phyloP scores from a whole-genome alignment of 768 basidiomycete genomes.

The Strobilomyces dryophilus region DNA sequence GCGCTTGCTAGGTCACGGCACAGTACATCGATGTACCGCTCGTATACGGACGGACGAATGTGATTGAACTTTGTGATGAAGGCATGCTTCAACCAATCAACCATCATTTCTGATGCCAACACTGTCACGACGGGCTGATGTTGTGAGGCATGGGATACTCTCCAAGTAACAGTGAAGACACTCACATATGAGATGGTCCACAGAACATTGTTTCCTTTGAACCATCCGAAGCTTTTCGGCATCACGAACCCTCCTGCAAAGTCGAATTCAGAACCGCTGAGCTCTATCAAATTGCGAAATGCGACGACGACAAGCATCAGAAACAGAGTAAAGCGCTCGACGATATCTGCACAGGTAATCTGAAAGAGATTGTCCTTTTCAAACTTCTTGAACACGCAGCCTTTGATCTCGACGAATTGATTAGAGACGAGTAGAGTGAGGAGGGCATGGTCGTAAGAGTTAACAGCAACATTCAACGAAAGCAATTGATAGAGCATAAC shows the following conservation, averaged over 20 bases:
- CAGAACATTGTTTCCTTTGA: conserved; percentile 69
- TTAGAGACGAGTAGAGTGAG: conserved; percentile 93
- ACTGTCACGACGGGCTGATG: conserved; percentile 87
- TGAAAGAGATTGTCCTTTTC: conserved; percentile 99
- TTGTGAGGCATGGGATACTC: not conserved
- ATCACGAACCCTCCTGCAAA: conserved; percentile 65
- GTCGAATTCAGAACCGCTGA: conserved; percentile 87
- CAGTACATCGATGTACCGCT: conserved; percentile 90
- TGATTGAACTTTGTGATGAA: conserved; percentile 99
- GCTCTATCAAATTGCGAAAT: conserved; percentile 90
- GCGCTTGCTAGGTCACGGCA: conserved; percentile 88
- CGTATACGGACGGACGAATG: conserved; percentile 92
- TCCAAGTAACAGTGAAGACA: not conserved
- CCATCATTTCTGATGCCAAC: conserved; percentile 84
- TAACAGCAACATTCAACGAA: conserved; percentile 93
- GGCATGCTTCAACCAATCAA: conserved; percentile 99
- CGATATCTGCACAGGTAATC: conserved; percentile 98
- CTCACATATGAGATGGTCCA: conserved; percentile 90
- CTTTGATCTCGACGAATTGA: conserved; percentile 99
- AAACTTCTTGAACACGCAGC: conserved; percentile 98
- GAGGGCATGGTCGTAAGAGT: conserved; percentile 95
- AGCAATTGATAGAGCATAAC: conserved; percentile 96
- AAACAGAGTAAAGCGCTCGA: conserved; percentile 90
- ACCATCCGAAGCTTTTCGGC: conserved; percentile 83
- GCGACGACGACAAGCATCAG: conserved; percentile 91